Evolutionary conservation across 768 basidiomycete species (phyloP).

Genomic region (Leucosporidium scottii): DNA sequence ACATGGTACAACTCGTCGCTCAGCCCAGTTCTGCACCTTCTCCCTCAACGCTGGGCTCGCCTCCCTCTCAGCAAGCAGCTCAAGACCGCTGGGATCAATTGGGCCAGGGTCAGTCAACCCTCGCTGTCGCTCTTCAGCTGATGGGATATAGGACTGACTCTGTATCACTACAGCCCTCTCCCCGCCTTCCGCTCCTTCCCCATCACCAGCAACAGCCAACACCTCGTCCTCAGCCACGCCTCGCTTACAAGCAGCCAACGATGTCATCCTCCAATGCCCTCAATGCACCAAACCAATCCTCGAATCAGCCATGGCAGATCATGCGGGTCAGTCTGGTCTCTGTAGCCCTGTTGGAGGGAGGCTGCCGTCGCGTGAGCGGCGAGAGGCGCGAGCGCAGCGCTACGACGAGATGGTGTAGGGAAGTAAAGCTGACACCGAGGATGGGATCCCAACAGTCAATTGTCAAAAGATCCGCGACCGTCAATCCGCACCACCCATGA

Average conservation of each 20-base stretch:
- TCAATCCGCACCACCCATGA: conserved; percentile 5
- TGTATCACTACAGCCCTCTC: not conserved
- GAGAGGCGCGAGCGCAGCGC: not conserved
- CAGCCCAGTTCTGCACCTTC: too few relatives aligned
- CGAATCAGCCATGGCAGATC: conserved; percentile 65
- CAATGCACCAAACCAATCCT: conserved; percentile 77
- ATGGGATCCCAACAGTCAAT: not conserved
- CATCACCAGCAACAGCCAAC: not conserved
- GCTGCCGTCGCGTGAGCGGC: not conserved
- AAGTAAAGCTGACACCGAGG: not conserved
- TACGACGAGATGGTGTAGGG: not conserved
- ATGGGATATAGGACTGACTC: too few relatives aligned
- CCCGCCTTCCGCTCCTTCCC: not conserved
- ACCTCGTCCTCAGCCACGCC: not conserved
- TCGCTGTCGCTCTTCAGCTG: too few relatives aligned
- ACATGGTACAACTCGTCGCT: too few relatives aligned
- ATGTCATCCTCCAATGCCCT: conserved; percentile 56
- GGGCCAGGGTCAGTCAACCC: not conserved
- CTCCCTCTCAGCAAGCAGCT: not conserved
- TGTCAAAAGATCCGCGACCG: not conserved
- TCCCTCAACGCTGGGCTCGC: not conserved
- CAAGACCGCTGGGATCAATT: conserved; percentile 4
- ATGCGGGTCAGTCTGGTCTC: conserved; percentile 54
- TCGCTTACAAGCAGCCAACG: not conserved
- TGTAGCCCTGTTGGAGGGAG: not conserved